phyloP scores from a whole-genome alignment of 371 early-diverging fungal species.

The Parasitella parasitica region DNA sequence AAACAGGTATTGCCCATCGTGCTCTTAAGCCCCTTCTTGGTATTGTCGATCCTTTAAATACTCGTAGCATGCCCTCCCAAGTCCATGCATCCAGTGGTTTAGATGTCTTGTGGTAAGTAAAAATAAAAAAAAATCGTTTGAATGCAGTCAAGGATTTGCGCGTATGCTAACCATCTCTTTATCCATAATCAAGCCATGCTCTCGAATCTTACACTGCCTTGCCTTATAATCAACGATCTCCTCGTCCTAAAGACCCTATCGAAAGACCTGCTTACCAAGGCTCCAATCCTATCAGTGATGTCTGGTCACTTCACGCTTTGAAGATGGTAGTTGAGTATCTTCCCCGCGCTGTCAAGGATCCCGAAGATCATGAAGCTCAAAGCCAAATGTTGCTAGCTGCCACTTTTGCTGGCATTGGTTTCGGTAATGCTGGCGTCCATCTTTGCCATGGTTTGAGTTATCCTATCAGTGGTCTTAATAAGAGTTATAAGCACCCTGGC shows the following conservation, averaged over 20 bases:
- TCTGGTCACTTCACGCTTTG: slow-evolving; percentile 87
- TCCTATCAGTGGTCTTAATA: slow-evolving; percentile 84
- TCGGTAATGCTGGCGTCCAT: slow-evolving; percentile 91
- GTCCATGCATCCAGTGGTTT: slow-evolving; percentile 86
- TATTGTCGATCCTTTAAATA: slow-evolving; percentile 88
- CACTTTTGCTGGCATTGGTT: slow-evolving; percentile 91
- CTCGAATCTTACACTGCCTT: slow-evolving; percentile 91
- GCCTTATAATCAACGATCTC: slow-evolving; percentile 79
- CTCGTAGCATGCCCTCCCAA: slow-evolving; percentile 80
- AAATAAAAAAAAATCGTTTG: too few species aligned
- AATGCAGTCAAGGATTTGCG: neutral
- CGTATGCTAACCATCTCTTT: neutral
- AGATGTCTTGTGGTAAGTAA: slow-evolving; percentile 76
- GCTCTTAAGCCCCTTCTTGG: slow-evolving; percentile 85
- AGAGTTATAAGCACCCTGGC: slow-evolving; percentile 78
- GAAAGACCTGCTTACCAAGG: slow-evolving; percentile 91
- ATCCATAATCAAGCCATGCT: slow-evolving; percentile 66
- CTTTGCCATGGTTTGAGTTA: slow-evolving; percentile 69
- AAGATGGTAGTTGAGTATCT: slow-evolving; percentile 80
- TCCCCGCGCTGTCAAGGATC: slow-evolving; percentile 71
- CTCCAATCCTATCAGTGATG: slow-evolving; percentile 88
- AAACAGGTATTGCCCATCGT: slow-evolving; percentile 91
- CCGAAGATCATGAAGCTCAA: slow-evolving; percentile 75
- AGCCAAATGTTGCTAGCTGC: slow-evolving; percentile 88
- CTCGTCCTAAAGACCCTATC: slow-evolving; percentile 81